A percentile compares a stretch with the other conserved stretches of the same genome.
Evolutionary conservation across 1,139 yeast genomes (phyloP).

Genomic region (Saccharomyces hybrid): DNA sequence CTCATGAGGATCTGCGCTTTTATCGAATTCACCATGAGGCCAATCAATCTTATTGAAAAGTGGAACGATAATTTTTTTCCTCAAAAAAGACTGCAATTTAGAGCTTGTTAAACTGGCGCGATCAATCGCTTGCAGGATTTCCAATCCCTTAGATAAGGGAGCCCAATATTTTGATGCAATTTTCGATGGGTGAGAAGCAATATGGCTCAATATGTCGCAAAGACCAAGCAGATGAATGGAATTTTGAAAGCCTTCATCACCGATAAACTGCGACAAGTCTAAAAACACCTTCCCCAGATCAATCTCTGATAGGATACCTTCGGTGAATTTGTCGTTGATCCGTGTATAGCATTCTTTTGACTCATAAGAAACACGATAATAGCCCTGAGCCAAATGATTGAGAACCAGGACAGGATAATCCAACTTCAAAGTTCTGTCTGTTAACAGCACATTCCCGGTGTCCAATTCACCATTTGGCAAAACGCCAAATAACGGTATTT

Average conservation of each 20-base stretch:
- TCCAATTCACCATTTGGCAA: slow-evolving; percentile 34
- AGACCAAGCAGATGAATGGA: slow-evolving; percentile 26
- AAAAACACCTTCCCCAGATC: slow-evolving; percentile 29
- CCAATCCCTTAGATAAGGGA: slow-evolving; percentile 24
- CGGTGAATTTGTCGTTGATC: slow-evolving; percentile 24
- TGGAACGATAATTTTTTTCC: slow-evolving; percentile 33
- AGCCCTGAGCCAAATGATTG: slow-evolving; percentile 44
- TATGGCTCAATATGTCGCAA: slow-evolving; percentile 15
- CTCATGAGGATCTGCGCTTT: slow-evolving; percentile 6
- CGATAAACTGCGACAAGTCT: slow-evolving; percentile 30
- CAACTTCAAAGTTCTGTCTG: slow-evolving; percentile 39
- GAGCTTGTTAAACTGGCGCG: slow-evolving; percentile 7
- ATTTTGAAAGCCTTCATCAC: slow-evolving; percentile 23
- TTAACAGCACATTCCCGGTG: slow-evolving; percentile 37
- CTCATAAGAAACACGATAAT: slow-evolving; percentile 38
- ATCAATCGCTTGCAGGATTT: slow-evolving; percentile 17
- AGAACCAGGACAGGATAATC: slow-evolving; percentile 32
- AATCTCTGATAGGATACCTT: slow-evolving; percentile 21
- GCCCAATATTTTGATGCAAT: slow-evolving; percentile 13
- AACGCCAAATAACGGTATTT: slow-evolving; percentile 45
- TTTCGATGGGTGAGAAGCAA: slow-evolving; percentile 17
- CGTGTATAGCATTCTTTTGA: slow-evolving; percentile 25
- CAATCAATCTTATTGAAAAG: slow-evolving; percentile 17
- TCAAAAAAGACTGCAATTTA: slow-evolving; percentile 2
- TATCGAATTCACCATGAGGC: slow-evolving; percentile 8